A percentile compares a stretch with the other conserved stretches of the same genome.
Conservation (phyloP, 192 early-diverging fungal species). For the Coemansia sp. region DNA sequence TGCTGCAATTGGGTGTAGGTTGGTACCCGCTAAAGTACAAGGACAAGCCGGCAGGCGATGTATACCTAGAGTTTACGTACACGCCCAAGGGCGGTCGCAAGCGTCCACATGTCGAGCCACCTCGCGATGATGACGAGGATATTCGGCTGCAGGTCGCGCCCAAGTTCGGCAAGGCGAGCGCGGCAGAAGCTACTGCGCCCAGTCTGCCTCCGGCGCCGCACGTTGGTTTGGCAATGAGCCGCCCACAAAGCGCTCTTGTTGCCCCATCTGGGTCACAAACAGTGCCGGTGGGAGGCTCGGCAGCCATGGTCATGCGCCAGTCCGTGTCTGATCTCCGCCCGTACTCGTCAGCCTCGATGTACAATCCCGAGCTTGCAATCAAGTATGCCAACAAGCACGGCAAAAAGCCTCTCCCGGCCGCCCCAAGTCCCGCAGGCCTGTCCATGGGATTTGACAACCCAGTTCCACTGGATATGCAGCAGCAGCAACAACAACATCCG, state of each 20-base stretch:
- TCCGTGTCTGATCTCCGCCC: constrained; percentile 48
- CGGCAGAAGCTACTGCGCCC: constrained; percentile 28
- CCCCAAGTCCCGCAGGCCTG: constrained; percentile 5
- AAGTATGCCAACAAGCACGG: constrained; percentile 49
- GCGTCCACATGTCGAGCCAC: constrained; percentile 1
- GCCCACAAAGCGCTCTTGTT: neutral
- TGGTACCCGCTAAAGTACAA: constrained; percentile 44
- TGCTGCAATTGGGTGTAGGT: constrained; percentile 17
- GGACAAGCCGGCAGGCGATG: constrained; percentile 42
- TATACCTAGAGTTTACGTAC: constrained; percentile 49
- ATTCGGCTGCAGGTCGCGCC: constrained; percentile 14
- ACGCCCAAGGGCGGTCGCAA: constrained; percentile 39
- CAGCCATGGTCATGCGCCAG: constrained; percentile 16
- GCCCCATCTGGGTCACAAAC: neutral
- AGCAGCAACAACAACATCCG: too few relatives aligned
- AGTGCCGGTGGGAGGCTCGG: neutral
- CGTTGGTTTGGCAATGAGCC: neutral
- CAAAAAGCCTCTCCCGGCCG: constrained; percentile 38
- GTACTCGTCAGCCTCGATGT: constrained; percentile 48
- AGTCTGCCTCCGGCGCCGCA: constrained; percentile 1
- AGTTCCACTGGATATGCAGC: neutral
- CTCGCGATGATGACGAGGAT: constrained; percentile 12
- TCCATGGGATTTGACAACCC: constrained; percentile 2
- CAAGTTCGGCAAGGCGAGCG: constrained; percentile 2
- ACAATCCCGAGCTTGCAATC: constrained; percentile 38